Evolutionary conservation across 2,329 filamentous ascomycete genomes (phyloP), one percentile per base, ranked within the genome.

Genomic region (Aspergillus nomiae): DNA sequence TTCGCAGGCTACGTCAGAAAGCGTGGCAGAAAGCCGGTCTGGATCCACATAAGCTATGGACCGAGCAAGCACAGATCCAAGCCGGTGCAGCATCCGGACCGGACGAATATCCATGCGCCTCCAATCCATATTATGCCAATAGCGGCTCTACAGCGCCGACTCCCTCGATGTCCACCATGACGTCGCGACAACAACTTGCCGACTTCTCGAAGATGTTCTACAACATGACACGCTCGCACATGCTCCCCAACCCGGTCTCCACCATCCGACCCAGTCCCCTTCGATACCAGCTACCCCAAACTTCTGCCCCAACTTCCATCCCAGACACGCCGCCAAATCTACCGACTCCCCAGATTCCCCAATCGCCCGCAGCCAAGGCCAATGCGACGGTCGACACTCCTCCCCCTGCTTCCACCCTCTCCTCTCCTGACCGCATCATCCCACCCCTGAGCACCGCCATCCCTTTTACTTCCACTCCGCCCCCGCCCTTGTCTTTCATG

Each of bases 11-110:
- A 24, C 79, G 81, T 4, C 77, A 80, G 48, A 80, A 82, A 54
- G 80, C 80, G 53, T 83, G 81, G 81, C 78, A 81, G 63, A 82
- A 80, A 65, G 81, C 80, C 12, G 80, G 81, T 2, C 76, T 83
- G 4, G 76, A 83, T 68, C 81, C 81, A 0, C 72, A 77, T 26
- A 74, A 80, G 32, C 71, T 82, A 14, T 83, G 81, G 81, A 82
- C 81, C 1, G 80, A 82, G 65, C 74, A 80, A 56, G 78, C 79
- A 30, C 80, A 83, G 68, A 71, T 79, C 9, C 73, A 77, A 51
- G 74, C 77, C 1, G 78, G 79, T 0, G 63, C 75, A 24, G 62
- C 69, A 12, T 65, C 74, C 7, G 65, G 63, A 3, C 62, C 63
- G 11, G 67, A 68, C 9, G 74, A 71, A 36, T 50, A 63, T 26